These are phyloP conservation scores for Keqinozyma sinolaborantium DNA, from an alignment of 1,139 yeast genomes.

Conservation along the genomic window DNA sequence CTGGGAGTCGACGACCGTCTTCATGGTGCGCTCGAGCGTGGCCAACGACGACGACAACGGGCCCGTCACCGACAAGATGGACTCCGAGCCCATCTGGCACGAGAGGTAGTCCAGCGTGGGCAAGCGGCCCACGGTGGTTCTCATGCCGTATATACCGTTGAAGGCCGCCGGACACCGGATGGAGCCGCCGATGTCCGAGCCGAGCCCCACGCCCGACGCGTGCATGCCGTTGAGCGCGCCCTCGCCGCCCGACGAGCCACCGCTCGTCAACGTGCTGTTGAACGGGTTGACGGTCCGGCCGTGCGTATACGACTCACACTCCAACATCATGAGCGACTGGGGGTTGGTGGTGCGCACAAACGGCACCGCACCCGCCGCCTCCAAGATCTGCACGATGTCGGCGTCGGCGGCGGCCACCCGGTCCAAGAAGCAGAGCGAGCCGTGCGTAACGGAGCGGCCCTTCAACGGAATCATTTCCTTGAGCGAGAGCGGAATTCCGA, in stretches of 20 bases:
- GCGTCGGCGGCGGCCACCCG: no score
- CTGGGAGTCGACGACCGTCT: conserved; percentile 19
- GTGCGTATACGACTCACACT: conserved; percentile 44
- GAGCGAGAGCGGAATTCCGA: conserved; percentile 21
- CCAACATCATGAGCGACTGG: conserved; percentile 54
- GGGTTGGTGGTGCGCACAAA: conserved; percentile 51
- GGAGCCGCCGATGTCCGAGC: conserved; percentile 29
- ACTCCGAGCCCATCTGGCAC: conserved; percentile 26
- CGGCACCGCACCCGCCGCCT: conserved; percentile 16
- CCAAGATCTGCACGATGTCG: conserved; percentile 17
- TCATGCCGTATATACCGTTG: conserved; percentile 23
- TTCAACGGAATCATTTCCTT: conserved; percentile 16
- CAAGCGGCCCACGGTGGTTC: conserved; percentile 17
- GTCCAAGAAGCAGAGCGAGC: conserved; percentile 13
- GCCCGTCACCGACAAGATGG: conserved; percentile 43
- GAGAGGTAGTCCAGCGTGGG: conserved; percentile 17
- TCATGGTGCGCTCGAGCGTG: conserved; percentile 23
- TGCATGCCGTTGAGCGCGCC: conserved; percentile 21
- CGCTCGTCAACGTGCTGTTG: conserved; percentile 51
- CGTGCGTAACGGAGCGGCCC: conserved; percentile 19
- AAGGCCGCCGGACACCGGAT: conserved; percentile 26
- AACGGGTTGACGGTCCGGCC: conserved; percentile 56
- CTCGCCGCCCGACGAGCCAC: conserved; percentile 31
- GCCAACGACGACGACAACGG: conserved; percentile 35
- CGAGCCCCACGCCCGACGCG: conserved; percentile 23